These are phyloP conservation scores for Thielaviopsis punctulata DNA, from an alignment of 2,329 filamentous ascomycete genomes.

Conservation along the genomic window DNA sequence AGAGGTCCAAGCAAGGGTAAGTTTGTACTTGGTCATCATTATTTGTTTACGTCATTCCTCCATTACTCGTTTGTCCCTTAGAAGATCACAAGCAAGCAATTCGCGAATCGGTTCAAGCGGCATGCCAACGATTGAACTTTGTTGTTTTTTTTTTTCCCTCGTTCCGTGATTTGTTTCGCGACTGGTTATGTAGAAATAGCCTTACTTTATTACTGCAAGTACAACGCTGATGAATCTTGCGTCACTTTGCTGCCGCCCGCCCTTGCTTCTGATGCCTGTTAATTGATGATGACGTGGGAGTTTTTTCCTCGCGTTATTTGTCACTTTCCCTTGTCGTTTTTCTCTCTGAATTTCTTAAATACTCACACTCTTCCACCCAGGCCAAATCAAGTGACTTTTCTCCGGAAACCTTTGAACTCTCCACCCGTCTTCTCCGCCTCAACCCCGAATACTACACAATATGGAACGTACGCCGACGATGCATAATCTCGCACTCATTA, in stretches of 20 bases:
- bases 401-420: slow-evolving; percentile 44
- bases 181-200: too few relatives aligned
- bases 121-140: too few relatives aligned
- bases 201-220: not conserved
- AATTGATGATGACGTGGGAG: not conserved
- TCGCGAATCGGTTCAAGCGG: too few relatives aligned
- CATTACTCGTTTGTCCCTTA: not conserved
- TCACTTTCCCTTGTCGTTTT: not conserved
- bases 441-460: slow-evolving; percentile 85
- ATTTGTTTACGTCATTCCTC: not conserved
- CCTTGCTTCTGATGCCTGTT: not conserved
- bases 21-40: not conserved
- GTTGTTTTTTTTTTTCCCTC: not conserved
- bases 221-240: not conserved
- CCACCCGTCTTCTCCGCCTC: slow-evolving; percentile 53
- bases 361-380: slow-evolving; percentile 13
- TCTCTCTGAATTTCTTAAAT: not conserved
- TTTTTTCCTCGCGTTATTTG: not conserved
- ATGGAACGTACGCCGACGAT: slow-evolving; percentile 74
- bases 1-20: slow-evolving; percentile 48
- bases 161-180: too few relatives aligned
- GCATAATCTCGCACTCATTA: slow-evolving; percentile 42
- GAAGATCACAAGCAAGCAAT: too few relatives aligned
- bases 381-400: slow-evolving; percentile 30
- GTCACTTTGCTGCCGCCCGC: not conserved